phyloP scores from a whole-genome alignment of 2,329 filamentous ascomycete species.

The Zalaria sp. region DNA sequence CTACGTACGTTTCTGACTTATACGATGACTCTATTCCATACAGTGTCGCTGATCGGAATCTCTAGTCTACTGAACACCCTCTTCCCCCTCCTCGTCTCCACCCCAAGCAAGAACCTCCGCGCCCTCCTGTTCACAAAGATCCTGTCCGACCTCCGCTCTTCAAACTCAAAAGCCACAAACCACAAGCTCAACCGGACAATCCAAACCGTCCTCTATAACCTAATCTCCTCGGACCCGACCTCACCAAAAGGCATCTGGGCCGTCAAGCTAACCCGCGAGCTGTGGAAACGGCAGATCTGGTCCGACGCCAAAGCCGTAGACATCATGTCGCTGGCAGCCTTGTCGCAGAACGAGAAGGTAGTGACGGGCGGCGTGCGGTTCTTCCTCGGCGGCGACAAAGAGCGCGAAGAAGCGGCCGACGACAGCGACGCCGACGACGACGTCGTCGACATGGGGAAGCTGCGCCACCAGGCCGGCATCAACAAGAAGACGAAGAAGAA shows the following conservation, averaged over 20 bases:
- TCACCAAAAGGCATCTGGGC: slow-evolving; percentile 89
- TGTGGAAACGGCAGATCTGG: slow-evolving; percentile 97
- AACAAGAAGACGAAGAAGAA: slow-evolving; percentile 96
- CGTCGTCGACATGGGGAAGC: slow-evolving; percentile 59
- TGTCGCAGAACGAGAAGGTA: slow-evolving; percentile 89
- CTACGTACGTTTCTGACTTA: slow-evolving; percentile 30
- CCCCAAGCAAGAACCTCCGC: slow-evolving; percentile 78
- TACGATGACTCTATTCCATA: slow-evolving; percentile 5
- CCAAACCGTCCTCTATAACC: slow-evolving; percentile 84
- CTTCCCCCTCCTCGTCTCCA: slow-evolving; percentile 89
- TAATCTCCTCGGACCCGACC: slow-evolving; percentile 71
- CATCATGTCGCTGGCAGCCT: slow-evolving; percentile 86
- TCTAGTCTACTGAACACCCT: slow-evolving; percentile 62
- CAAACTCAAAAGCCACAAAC: slow-evolving; percentile 77
- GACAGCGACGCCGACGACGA: slow-evolving; percentile 78
- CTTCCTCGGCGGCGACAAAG: slow-evolving; percentile 91
- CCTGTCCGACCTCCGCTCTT: slow-evolving; percentile 73
- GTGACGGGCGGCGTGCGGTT: slow-evolving; percentile 77
- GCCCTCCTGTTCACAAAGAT: slow-evolving; percentile 81
- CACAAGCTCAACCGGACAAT: slow-evolving; percentile 87
- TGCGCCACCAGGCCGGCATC: slow-evolving; percentile 76
- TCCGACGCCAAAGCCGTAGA: slow-evolving; percentile 90
- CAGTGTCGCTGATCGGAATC: slow-evolving; percentile 4
- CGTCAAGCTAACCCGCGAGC: slow-evolving; percentile 83
- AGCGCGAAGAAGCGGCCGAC: slow-evolving; percentile 73